Conservation (phyloP, 2,329 filamentous ascomycete species). For the Fusarium sp. region DNA sequence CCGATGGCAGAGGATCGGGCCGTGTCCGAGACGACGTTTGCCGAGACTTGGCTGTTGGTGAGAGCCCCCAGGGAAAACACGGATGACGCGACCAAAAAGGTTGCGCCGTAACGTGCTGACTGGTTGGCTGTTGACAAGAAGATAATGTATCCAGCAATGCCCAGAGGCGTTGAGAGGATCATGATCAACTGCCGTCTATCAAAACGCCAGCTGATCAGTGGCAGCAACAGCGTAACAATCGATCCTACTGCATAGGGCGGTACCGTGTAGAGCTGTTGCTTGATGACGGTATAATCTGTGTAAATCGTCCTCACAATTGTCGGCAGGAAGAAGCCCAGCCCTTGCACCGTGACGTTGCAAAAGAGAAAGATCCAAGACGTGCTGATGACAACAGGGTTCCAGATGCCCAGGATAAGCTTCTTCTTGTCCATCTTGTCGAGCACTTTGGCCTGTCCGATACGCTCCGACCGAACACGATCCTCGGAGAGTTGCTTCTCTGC, state of each 20-base stretch:
- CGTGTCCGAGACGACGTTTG: constrained; percentile 31
- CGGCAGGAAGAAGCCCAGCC: constrained; percentile 72
- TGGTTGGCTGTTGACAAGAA: constrained; percentile 64
- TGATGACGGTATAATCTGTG: constrained; percentile 63
- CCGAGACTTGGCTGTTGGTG: constrained; percentile 21
- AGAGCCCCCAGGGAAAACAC: constrained; percentile 58
- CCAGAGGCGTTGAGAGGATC: constrained; percentile 63
- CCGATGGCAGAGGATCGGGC: constrained; percentile 34
- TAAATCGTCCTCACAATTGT: constrained; percentile 75
- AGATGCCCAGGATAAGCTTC: constrained; percentile 67
- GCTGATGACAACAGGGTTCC: constrained; percentile 65
- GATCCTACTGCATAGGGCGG: constrained; percentile 72
- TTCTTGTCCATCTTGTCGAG: constrained; percentile 68
- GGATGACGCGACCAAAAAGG: constrained; percentile 59
- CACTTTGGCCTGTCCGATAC: constrained; percentile 67
- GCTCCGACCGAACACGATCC: constrained; percentile 68
- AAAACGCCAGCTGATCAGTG: constrained; percentile 63
- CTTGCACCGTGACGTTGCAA: constrained; percentile 74
- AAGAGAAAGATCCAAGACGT: constrained; percentile 69
- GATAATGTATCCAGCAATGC: constrained; percentile 73
- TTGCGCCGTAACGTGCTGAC: constrained; percentile 69
- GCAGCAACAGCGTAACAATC: constrained; percentile 67
- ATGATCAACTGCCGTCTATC: constrained; percentile 69
- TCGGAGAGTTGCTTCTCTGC: constrained; percentile 73
- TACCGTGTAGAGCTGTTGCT: constrained; percentile 70